Evolutionary conservation across 805 yeast genomes (phyloP).

Genomic region (Wickerhamomyces sydowiorum): DNA sequence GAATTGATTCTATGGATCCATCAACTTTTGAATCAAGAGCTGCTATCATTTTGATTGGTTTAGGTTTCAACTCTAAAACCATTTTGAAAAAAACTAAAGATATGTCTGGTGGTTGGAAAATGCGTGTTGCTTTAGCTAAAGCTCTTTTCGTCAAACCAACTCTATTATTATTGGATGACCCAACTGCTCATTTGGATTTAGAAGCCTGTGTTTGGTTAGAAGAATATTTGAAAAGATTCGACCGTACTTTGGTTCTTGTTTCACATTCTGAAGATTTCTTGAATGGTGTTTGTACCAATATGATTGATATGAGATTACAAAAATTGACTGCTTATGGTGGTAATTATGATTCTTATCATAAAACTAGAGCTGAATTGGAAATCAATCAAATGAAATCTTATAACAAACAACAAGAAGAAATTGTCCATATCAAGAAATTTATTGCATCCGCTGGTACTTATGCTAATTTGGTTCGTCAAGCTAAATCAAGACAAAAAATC

Average conservation of each 20-base stretch:
- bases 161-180: conserved; percentile 89
- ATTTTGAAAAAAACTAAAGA: conserved; percentile 93
- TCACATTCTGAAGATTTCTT: conserved; percentile 99
- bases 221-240: conserved; percentile 92
- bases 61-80: conserved; percentile 86
- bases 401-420: conserved; percentile 97
- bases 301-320: conserved; percentile 95
- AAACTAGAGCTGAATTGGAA: conserved; percentile 91
- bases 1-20: conserved; percentile 95
- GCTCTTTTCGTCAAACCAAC: conserved; percentile 98
- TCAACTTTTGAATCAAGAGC: conserved; percentile 95
- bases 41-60: conserved; percentile 91
- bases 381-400: conserved; percentile 98
- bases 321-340: conserved; percentile 81
- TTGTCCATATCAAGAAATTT: conserved; percentile 95
- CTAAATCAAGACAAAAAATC: conserved; percentile 98
- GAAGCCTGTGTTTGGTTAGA: conserved; percentile 99
- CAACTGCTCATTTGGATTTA: conserved; percentile 98
- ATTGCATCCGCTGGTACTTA: conserved; percentile 99
- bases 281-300: conserved; percentile 96
- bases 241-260: conserved; percentile 87
- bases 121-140: conserved; percentile 98
- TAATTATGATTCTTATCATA: conserved; percentile 94
- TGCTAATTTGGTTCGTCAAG: conserved; percentile 97
- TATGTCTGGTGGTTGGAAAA: conserved; percentile 99